phyloP scores from a whole-genome alignment of 2,329 filamentous ascomycete species.

The Fusarium buharicum region DNA sequence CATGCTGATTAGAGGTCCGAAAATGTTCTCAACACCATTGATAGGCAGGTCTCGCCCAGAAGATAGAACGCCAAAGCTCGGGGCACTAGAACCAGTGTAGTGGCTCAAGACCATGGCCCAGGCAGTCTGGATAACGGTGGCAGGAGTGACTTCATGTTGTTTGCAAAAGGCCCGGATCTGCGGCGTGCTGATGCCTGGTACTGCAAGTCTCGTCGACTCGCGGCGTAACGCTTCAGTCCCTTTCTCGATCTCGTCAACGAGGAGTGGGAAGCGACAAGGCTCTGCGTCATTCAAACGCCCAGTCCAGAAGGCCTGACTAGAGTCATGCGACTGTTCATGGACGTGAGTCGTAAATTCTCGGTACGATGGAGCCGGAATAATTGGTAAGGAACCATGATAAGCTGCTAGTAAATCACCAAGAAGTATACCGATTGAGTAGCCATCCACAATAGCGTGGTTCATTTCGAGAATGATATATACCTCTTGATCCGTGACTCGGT shows the following conservation, averaged over 20 bases:
- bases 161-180: neutral
- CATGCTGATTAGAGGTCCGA: constrained; percentile 14
- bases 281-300: neutral
- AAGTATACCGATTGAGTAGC: neutral
- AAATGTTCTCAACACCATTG: neutral
- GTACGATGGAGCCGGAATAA: neutral
- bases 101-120: constrained; percentile 3
- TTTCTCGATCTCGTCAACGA: neutral
- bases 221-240: neutral
- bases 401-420: neutral
- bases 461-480: neutral
- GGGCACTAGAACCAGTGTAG: neutral
- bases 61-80: constrained; percentile 1
- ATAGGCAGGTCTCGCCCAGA: constrained; percentile 4
- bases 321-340: neutral
- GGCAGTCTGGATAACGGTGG: neutral
- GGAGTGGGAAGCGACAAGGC: constrained; percentile 9
- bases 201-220: neutral
- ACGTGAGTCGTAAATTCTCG: neutral
- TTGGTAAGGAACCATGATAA: neutral
- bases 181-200: neutral
- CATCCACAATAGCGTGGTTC: constrained; percentile 5
- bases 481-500: neutral
- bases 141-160: neutral
- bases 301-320: neutral